Percentiles rank a stretch among this genome's conserved stretches.
These are phyloP conservation scores for Dispira parvispora DNA, from an alignment of 192 early-diverging fungal species.

Conservation along the genomic window DNA sequence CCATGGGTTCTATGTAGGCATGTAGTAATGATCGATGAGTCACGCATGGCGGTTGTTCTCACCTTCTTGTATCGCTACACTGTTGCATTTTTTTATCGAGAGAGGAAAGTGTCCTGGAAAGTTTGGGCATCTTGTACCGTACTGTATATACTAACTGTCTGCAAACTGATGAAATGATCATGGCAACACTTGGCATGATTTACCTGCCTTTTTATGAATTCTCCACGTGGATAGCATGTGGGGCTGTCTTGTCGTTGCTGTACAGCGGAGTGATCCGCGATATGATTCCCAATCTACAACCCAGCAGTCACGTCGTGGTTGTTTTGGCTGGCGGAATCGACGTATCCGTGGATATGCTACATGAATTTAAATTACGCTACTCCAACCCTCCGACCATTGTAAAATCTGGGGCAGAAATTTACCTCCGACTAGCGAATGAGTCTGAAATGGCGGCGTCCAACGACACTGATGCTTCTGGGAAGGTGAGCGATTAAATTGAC, in stretches of 20 bases:
- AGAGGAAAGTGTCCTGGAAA: too few relatives aligned
- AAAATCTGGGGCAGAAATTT: conserved; percentile 49
- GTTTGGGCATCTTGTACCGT: too few relatives aligned
- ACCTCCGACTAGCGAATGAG: conserved; percentile 20
- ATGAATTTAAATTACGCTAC: conserved; percentile 37
- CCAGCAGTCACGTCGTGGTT: conserved; percentile 41
- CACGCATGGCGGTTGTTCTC: conserved; percentile 16
- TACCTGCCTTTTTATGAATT: conserved; percentile 18
- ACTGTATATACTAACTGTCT: too few relatives aligned
- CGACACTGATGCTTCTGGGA: neutral
- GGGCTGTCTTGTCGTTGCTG: conserved; percentile 38
- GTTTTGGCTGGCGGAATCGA: conserved; percentile 53
- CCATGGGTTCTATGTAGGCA: neutral
- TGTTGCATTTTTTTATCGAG: conserved; percentile 13
- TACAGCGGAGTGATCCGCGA: conserved; percentile 43
- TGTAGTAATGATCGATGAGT: neutral
- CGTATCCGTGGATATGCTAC: conserved; percentile 37
- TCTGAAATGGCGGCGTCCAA: neutral
- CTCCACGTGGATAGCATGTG: conserved; percentile 34
- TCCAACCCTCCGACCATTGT: conserved; percentile 46
- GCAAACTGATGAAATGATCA: neutral
- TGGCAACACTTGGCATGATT: conserved; percentile 36
- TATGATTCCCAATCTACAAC: conserved; percentile 35
- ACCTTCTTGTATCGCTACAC: conserved; percentile 1
- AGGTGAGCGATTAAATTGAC: too few relatives aligned